Evolutionary conservation across 352 stramenopile species (phyloP).

Genomic region (Globisporangium iwayamae): DNA sequence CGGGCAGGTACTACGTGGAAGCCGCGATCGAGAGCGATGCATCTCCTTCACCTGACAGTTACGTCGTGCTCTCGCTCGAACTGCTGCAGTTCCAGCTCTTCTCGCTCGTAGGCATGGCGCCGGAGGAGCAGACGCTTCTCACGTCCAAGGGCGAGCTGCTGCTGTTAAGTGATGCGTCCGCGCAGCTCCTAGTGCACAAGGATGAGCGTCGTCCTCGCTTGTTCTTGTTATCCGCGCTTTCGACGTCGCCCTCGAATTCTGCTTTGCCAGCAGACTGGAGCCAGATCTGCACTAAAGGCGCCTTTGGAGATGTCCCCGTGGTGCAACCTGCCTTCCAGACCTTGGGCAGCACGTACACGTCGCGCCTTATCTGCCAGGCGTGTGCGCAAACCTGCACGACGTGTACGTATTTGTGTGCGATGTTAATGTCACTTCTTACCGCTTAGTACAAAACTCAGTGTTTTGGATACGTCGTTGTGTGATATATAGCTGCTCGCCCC

Average conservation of each 20-base stretch:
- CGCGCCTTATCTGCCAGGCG: constrained; percentile 48
- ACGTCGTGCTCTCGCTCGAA: constrained; percentile 35
- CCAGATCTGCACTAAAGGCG: constrained; percentile 58
- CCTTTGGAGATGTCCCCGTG: constrained; percentile 42
- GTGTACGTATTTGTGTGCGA: constrained; percentile 22
- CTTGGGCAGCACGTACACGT: constrained; percentile 3
- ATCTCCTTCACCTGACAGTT: background rate
- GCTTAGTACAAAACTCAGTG: background rate
- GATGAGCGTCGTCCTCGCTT: constrained; percentile 26
- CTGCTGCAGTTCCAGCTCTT: constrained; percentile 70
- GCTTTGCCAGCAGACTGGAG: constrained; percentile 40
- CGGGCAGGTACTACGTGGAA: constrained; percentile 38
- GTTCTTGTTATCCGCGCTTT: constrained; percentile 30
- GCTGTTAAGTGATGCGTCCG: constrained; percentile 11
- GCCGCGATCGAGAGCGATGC: constrained; percentile 15
- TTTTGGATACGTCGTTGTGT: background rate
- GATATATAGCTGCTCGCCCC: constrained; percentile 28
- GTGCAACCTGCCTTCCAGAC: constrained; percentile 56
- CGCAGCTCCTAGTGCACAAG: background rate
- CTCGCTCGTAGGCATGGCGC: constrained; percentile 56
- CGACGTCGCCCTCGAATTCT: background rate
- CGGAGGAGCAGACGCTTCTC: constrained; percentile 54
- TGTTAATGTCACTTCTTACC: background rate
- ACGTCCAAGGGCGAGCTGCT: constrained; percentile 42
- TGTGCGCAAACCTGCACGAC: constrained; percentile 66